A percentile compares a stretch with the other conserved stretches of the same genome.
These are phyloP conservation scores for Thalassia testudinum DNA, from an alignment of 116 monocot genomes.

Conservation along the genomic window DNA sequence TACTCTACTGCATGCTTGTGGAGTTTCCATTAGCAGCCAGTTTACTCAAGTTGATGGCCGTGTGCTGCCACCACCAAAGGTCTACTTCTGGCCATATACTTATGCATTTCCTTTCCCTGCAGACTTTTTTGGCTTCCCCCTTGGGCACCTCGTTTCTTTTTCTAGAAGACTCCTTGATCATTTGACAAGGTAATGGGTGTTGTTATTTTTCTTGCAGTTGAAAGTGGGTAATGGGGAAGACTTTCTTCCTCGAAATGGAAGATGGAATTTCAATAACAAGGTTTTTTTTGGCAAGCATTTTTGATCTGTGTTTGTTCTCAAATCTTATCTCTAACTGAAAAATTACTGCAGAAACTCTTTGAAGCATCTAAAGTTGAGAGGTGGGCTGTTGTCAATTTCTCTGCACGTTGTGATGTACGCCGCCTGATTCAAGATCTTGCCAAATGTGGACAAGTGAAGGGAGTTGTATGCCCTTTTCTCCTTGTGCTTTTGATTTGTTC, in stretches of 20 bases:
- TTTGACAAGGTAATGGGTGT: too few species aligned
- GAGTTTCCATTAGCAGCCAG: slow-evolving; percentile 37
- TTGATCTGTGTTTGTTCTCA: not conserved
- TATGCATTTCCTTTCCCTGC: too few species aligned
- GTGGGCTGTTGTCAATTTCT: slow-evolving; percentile 90
- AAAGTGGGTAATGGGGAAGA: slow-evolving; percentile 72
- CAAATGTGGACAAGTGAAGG: slow-evolving; percentile 63
- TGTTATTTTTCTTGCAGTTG: slow-evolving; percentile 20
- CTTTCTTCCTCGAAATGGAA: slow-evolving; percentile 50
- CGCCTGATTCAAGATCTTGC: slow-evolving; percentile 37
- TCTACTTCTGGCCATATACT: not conserved
- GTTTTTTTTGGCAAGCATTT: slow-evolving; percentile 8
- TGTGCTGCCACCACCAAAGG: slow-evolving; percentile 56
- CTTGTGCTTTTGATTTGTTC: not conserved
- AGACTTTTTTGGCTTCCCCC: too few species aligned
- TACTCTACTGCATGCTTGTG: slow-evolving; percentile 48
- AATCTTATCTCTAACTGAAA: not conserved
- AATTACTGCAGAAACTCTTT: slow-evolving; percentile 41
- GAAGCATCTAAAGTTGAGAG: slow-evolving; percentile 22
- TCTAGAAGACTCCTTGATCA: too few species aligned
- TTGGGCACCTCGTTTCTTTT: too few species aligned
- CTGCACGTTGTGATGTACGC: slow-evolving; percentile 53
- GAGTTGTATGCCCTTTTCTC: slow-evolving; percentile 40
- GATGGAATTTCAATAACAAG: slow-evolving; percentile 93
- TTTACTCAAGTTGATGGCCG: slow-evolving; percentile 82